These are phyloP conservation scores for Proliferodiscus dingleyae DNA, from an alignment of 2,329 filamentous ascomycete species.

Conservation along the genomic window DNA sequence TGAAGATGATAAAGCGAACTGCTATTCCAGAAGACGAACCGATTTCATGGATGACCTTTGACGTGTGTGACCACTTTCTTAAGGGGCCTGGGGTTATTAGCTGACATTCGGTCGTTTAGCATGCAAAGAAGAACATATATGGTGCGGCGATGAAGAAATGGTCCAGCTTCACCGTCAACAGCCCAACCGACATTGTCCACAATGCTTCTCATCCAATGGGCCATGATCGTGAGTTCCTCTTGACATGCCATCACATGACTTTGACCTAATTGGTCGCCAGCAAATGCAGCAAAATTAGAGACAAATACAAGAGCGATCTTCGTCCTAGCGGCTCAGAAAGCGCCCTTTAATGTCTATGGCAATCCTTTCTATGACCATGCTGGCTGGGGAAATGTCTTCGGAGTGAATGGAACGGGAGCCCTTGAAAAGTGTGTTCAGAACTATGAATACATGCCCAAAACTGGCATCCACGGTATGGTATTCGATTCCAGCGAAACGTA, in stretches of 20 bases:
- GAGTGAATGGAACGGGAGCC: conserved; percentile 50
- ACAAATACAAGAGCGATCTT: conserved; percentile 89
- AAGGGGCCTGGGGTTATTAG: neutral
- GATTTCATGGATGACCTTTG: conserved; percentile 91
- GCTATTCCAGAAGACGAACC: conserved; percentile 78
- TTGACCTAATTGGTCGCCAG: conserved; percentile 31
- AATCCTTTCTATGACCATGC: conserved; percentile 89
- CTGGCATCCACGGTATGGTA: conserved; percentile 77
- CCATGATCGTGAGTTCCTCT: conserved; percentile 58
- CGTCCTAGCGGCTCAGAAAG: conserved; percentile 70
- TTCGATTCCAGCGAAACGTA: conserved; percentile 70
- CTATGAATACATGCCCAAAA: conserved; percentile 64
- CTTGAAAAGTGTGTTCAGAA: conserved; percentile 64
- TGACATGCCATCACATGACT: neutral
- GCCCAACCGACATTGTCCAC: conserved; percentile 71
- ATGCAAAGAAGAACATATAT: conserved; percentile 78
- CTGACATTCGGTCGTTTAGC: conserved; percentile 50
- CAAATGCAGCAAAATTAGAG: conserved; percentile 59
- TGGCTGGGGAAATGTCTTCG: conserved; percentile 74
- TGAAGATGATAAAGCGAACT: conserved; percentile 74
- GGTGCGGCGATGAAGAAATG: conserved; percentile 92
- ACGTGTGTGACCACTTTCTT: conserved; percentile 49
- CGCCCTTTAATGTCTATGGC: conserved; percentile 79
- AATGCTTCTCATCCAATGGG: conserved; percentile 70
- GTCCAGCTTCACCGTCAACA: conserved; percentile 74